Evolutionary conservation across 2,329 filamentous ascomycete genomes (phyloP), one percentile per base, ranked within the genome.

Genomic region (Neurospora sp.): DNA sequence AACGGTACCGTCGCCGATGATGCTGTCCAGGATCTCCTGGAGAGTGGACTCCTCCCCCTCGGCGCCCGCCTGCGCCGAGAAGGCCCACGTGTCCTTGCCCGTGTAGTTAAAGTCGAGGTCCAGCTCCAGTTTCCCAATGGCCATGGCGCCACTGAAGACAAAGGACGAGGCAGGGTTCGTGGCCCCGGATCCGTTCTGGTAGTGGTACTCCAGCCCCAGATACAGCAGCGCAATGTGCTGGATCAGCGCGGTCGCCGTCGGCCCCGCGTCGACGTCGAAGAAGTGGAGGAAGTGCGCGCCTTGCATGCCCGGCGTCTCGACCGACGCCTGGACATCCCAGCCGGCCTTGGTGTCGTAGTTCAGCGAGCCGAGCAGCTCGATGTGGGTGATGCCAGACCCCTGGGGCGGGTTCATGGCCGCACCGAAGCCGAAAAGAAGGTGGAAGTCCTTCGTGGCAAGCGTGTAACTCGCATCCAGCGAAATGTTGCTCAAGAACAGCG

Each of bases 151-250:
- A 28, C 65, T 62, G 38, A 71, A 67, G 5, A 40, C 33, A 52
- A 71, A 69, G 66, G 68, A 68, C 19, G 68, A 70, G 37, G 46
- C 52, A n/a, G 68, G 41, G 5, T 66, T 57, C 40, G 66, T 57
- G 19, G 36, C 66, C 19, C 67, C 12, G 38, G 62, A 15, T 68
- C 43, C 5, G 71, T 41, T 40, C 39, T 40, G 39, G 66, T 75
- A 75, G n/a, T 66, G 71, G 69, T 75, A 75, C 2, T 70, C 67
- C 23, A 75, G 67, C 12, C 66, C 68, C 28, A 75, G 57, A 17
- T 71, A 23, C 17, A 70, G 57, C 40, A 75, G 41, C 66, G 70
- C 65, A 8, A 75, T 36, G 6, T 69, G 71, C 52, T 75, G 71
- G 19, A 75, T 70, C 67, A 72, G 68, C 11, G 72, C 69, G 17